These are phyloP conservation scores for Podospora bellae-mahoneyi DNA, from an alignment of 495 filamentous ascomycete genomes.

Conservation along the genomic window DNA sequence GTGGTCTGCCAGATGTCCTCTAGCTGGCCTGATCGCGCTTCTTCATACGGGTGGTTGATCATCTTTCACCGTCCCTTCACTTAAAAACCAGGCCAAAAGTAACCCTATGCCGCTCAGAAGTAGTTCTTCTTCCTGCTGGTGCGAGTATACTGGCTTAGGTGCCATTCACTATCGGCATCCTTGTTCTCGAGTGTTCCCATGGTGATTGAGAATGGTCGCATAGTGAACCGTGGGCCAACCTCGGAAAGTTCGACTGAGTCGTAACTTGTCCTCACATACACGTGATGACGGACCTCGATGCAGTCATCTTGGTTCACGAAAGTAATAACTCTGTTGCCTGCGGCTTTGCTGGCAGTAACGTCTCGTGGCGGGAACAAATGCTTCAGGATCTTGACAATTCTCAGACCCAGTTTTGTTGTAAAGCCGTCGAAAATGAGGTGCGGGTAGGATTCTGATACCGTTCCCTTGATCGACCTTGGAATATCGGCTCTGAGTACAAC, in stretches of 20 bases:
- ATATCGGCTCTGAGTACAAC: conserved; percentile 93
- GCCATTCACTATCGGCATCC: conserved; percentile 95
- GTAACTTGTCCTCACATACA: conserved; percentile 68
- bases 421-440: conserved; percentile 97
- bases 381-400: conserved; percentile 87
- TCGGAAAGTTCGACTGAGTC: conserved; percentile 89
- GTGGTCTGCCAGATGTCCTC: neutral
- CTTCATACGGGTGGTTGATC: neutral
- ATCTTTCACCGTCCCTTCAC: neutral
- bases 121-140: conserved; percentile 92
- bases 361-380: conserved; percentile 94
- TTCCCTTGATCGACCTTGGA: conserved; percentile 79
- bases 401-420: conserved; percentile 71
- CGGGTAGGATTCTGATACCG: conserved; percentile 89
- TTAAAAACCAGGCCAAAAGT: neutral
- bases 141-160: conserved; percentile 88
- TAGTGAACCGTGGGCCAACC: conserved; percentile 93
- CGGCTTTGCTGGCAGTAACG: conserved; percentile 59
- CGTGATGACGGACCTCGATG: conserved; percentile 64
- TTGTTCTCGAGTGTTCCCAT: conserved; percentile 93
- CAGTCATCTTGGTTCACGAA: conserved; percentile 95
- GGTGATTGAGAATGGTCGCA: conserved; percentile 91
- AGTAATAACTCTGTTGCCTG: conserved; percentile 85
- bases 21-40: neutral
- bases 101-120: conserved; percentile 47